Percentiles rank a stretch among this genome's conserved stretches.
Conservation (phyloP, 768 basidiomycete genomes). For the Pulveroboletus sp. region DNA sequence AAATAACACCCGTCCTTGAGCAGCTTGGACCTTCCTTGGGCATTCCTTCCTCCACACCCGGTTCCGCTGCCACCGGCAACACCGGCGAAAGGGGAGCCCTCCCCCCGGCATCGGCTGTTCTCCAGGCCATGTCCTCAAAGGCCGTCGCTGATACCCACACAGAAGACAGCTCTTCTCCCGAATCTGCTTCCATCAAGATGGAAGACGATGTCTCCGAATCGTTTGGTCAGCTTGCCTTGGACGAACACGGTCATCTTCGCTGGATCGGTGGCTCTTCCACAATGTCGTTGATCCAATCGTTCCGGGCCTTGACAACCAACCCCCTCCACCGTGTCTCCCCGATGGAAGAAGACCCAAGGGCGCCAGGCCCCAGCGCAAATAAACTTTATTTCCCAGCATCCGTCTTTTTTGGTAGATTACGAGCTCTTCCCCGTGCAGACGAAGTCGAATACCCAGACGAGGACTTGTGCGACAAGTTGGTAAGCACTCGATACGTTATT, state of each 20-base stretch:
- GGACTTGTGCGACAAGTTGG: slow-evolving; percentile 84
- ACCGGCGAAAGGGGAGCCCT: slow-evolving; percentile 13
- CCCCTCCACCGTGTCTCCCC: slow-evolving; percentile 77
- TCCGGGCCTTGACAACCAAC: slow-evolving; percentile 70
- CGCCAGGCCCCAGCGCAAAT: slow-evolving; percentile 76
- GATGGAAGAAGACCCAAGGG: slow-evolving; percentile 79
- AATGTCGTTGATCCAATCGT: slow-evolving; percentile 89
- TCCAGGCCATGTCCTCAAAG: slow-evolving; percentile 38
- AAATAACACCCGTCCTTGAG: slow-evolving; percentile 77
- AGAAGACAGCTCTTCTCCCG: slow-evolving; percentile 32
- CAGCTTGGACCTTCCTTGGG: slow-evolving; percentile 60
- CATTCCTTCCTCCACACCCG: slow-evolving; percentile 33
- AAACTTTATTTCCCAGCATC: slow-evolving; percentile 87
- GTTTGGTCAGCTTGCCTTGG: slow-evolving; percentile 83
- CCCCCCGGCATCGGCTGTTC: slow-evolving; percentile 26
- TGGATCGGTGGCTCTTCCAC: slow-evolving; percentile 93
- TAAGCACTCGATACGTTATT: slow-evolving; percentile 37
- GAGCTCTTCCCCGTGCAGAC: slow-evolving; percentile 76
- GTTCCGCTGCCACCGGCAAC: slow-evolving; percentile 20
- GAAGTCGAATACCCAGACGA: slow-evolving; percentile 86
- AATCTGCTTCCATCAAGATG: slow-evolving; percentile 34
- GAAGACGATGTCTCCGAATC: slow-evolving; percentile 80
- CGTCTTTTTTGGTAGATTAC: slow-evolving; percentile 83
- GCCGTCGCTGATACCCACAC: slow-evolving; percentile 35
- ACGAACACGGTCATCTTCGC: slow-evolving; percentile 86